Evolutionary conservation across 352 stramenopile genomes (phyloP).

Genomic region (Pythium dissotocum): DNA sequence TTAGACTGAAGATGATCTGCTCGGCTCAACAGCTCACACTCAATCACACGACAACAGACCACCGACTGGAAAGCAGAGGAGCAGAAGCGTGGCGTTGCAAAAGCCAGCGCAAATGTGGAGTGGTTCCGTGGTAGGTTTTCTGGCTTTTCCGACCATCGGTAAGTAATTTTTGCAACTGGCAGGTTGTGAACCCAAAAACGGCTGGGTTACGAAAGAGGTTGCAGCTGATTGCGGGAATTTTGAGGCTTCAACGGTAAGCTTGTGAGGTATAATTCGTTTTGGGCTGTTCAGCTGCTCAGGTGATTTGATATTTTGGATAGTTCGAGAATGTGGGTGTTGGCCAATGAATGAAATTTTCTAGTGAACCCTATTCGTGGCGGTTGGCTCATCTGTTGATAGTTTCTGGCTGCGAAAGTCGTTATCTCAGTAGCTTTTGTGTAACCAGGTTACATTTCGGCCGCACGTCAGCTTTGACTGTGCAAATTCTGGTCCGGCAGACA

Average conservation of each 20-base stretch:
- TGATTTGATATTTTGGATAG: background rate
- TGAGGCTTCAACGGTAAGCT: conserved; percentile 1
- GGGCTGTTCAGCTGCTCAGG: too few relatives aligned
- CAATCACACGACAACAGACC: background rate
- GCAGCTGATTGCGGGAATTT: conserved; percentile 1
- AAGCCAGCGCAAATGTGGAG: background rate
- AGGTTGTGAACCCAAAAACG: conserved; percentile 1
- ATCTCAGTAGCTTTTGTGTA: background rate
- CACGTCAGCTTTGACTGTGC: too few relatives aligned
- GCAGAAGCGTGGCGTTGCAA: conserved; percentile 12
- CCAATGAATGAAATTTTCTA: conserved; percentile 12
- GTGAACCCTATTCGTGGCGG: conserved; percentile 19
- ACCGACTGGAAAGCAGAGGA: background rate
- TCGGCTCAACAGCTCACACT: background rate
- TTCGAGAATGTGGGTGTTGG: background rate
- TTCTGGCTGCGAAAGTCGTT: too few relatives aligned
- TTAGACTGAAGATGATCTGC: background rate
- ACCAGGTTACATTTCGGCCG: background rate
- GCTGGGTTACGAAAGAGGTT: background rate
- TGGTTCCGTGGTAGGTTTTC: background rate
- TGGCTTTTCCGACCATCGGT: background rate
- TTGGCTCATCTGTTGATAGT: conserved; percentile 7
- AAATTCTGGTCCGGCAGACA: too few relatives aligned
- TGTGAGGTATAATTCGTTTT: background rate
- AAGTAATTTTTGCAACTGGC: conserved; percentile 14